Base-by-base conservation (phyloP, 495 filamentous ascomycete genomes). In the Daldinia caldariorum region DNA sequence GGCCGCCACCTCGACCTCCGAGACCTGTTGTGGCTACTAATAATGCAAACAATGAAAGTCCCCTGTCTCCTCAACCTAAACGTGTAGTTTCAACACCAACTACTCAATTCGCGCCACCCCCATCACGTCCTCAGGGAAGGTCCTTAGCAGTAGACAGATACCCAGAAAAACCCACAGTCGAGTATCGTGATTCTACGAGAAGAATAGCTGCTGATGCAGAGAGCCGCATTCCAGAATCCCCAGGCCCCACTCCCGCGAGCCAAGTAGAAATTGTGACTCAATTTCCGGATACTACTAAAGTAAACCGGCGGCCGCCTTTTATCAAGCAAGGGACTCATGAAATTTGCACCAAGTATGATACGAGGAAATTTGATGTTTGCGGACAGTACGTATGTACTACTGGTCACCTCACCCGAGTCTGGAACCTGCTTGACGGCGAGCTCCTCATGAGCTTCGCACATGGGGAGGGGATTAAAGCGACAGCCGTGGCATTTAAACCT, bases 321-420 rank as follows among this genome's bases (percentile, higher is more conserved):
- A 87, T 91, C 67, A 89, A 86, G 74, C 82, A 88, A 26, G 90
- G 92, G 0, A 86, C 86, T 1, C 84, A 80, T 18, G 90, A 94
- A 66, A 97, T 99, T 57, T 76, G 81, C n/a, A 94, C 92, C 1
- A 90, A 91, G 88, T 92, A 86, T 72, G 94, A 98, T 68, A 92
- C 92, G 7, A 88, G 91, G 16, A 81, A 94, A 35, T 88, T 97
- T 75, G 94, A 93, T 65, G 89, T 95, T 39, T 97, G 91, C 76
- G 96, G 94, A 12, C 89, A 93, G 66, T 90, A 91, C 62, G 90
- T 94, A 13, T 97, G 93, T 76, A 94, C 94, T 1, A 90, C 89
- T 10, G 94, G 94, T 9, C 89, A 91, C 63, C 81, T 92, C 51
- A 97, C 95, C 6, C 86, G 92, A 63, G 91, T 92, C 0, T 98